Evolutionary conservation across 192 early-diverging fungal species (phyloP), one percentile per base, ranked within the genome.

Genomic region (Coemansia sp.): DNA sequence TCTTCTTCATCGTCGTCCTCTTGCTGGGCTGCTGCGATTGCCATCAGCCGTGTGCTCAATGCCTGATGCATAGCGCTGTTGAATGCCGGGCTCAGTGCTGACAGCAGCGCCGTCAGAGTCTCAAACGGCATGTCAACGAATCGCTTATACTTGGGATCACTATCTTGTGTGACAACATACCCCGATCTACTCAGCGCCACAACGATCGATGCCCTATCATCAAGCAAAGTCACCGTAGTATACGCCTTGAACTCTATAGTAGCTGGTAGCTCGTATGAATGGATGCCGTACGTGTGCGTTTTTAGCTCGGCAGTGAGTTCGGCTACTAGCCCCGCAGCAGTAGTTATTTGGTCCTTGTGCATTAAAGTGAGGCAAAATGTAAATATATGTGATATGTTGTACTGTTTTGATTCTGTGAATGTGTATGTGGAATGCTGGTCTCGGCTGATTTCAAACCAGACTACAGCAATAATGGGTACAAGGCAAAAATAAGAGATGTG

Each of bases 41-140:
- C 58, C 52, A 66, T 72, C 29, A 81, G 74, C 27, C 57, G 61
- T 8, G 33, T 38, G 46, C 61, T 46, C 29, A 81, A 61, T 27
- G 40, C 39, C 9, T 18, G 20, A 60, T 76, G 74, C 79, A 81
- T 81, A 16, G 71, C 73, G 5, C 16, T 22, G 40, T 68, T 61
- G 36, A 81, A 81, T 33, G 24, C 65, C 0, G 72, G 65, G 64
- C 79, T 81, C 7, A 65, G 24, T 29, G 64, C 65, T 27, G 61
- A 34, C 53, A 81, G 65, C 49, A 81, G 52, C 36, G 67, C 68
- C 1, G 79, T 69, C 36, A 81, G 69, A n/a, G 71, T 33, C 38
- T 81, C 79, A 27, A 73, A 81, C 27, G 41, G 1, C 55, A 20
- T 27, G 40, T 39, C 63, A 1, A 53, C 36, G 12, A 41, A 29